Percentiles rank a stretch among this genome's conserved stretches.
Conservation (phyloP, 495 filamentous ascomycete genomes). For the Staphylotrichum tortipilum region DNA sequence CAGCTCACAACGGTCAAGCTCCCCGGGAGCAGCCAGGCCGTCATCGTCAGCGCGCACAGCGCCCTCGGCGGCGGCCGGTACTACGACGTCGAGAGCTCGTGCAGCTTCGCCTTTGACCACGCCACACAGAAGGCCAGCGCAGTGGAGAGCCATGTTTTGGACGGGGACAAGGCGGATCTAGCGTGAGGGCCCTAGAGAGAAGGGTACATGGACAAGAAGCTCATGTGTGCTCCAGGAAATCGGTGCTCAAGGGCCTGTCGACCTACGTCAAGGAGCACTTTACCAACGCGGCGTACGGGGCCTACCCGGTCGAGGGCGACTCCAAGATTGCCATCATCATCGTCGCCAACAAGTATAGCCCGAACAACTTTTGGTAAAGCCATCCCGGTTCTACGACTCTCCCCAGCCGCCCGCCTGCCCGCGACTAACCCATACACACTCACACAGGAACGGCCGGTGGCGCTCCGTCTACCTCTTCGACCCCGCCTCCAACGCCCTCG, state of each 20-base stretch:
- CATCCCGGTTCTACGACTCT: neutral
- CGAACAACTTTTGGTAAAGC: slow-evolving; percentile 86
- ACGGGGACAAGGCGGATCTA: slow-evolving; percentile 68
- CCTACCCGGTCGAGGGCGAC: slow-evolving; percentile 70
- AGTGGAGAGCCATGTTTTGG: slow-evolving; percentile 70
- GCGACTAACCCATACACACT: slow-evolving; percentile 24
- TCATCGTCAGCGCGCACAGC: slow-evolving; percentile 82
- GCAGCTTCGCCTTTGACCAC: slow-evolving; percentile 83
- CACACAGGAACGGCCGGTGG: slow-evolving; percentile 83
- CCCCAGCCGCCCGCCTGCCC: too few species aligned
- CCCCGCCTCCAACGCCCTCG: slow-evolving; percentile 52
- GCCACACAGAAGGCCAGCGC: slow-evolving; percentile 73
- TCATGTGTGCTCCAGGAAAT: slow-evolving; percentile 47
- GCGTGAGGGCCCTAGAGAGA: slow-evolving; percentile 47
- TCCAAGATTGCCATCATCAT: slow-evolving; percentile 68
- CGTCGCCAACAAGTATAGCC: slow-evolving; percentile 93
- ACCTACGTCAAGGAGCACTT: slow-evolving; percentile 86
- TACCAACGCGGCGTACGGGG: slow-evolving; percentile 67
- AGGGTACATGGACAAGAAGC: neutral
- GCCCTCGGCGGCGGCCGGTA: slow-evolving; percentile 69
- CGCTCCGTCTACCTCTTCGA: slow-evolving; percentile 76
- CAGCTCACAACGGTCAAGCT: slow-evolving; percentile 85
- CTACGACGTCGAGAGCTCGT: slow-evolving; percentile 78
- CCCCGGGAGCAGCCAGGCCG: slow-evolving; percentile 72
- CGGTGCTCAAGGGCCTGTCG: slow-evolving; percentile 67